phyloP scores from a whole-genome alignment of 2,329 filamentous ascomycete species.

The Aspergillus persii region DNA sequence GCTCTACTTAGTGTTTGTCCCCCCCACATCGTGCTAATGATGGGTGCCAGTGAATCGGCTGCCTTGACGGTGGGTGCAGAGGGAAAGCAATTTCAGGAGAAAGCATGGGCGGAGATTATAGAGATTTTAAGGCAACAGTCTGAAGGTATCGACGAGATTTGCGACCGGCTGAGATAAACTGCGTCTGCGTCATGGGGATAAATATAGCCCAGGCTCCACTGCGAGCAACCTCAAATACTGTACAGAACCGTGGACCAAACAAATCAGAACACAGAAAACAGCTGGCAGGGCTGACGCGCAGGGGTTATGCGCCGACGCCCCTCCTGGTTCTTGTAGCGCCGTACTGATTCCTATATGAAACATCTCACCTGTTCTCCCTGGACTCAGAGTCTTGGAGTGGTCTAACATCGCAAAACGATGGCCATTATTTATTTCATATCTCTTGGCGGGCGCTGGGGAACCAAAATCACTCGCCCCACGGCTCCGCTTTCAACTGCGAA shows the following conservation, averaged over 20 bases:
- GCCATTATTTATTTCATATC: background rate
- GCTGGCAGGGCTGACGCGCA: constrained; percentile 6
- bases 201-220: background rate
- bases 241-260: constrained; percentile 7
- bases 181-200: background rate
- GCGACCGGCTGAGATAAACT: background rate
- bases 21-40: constrained; percentile 12
- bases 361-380: background rate
- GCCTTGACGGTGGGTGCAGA: constrained; percentile 33
- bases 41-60: constrained; percentile 29
- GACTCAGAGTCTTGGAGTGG: no score
- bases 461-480: constrained; percentile 20
- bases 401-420: background rate
- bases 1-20: background rate
- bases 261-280: background rate
- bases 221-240: background rate
- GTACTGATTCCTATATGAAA: background rate
- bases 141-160: constrained; percentile 17
- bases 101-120: constrained; percentile 44
- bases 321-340: background rate
- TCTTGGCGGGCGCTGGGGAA: constrained; percentile 17
- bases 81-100: constrained; percentile 36
- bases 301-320: background rate
- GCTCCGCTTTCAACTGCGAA: constrained; percentile 19
- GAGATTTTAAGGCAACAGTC: constrained; percentile 29